These are phyloP conservation scores for Polychytrium aggregatum DNA, from an alignment of 192 early-diverging fungal species.

Conservation along the genomic window DNA sequence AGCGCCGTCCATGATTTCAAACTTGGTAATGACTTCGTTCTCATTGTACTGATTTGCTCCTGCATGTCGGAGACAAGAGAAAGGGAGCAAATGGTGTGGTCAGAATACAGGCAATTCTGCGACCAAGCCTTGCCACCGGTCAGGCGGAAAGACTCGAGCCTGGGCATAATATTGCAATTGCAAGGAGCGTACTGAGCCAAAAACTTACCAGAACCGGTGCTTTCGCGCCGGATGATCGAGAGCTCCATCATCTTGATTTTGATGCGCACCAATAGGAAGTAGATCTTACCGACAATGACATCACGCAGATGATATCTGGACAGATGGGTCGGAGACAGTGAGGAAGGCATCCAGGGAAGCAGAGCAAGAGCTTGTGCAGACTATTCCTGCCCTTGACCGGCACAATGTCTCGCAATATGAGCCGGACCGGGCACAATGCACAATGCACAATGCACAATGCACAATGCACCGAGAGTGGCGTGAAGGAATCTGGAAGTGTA, in stretches of 20 bases:
- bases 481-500: no score
- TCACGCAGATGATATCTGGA: conserved; percentile 95
- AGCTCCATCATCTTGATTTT: conserved; percentile 99
- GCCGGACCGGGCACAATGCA: no score
- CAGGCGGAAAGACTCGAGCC: no score
- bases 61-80: not conserved
- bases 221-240: conserved; percentile 94
- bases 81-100: no score
- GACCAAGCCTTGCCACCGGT: no score
- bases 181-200: not conserved
- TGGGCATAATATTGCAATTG: no score
- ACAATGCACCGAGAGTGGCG: conserved; percentile 3
- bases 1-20: conserved; percentile 99
- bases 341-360: conserved; percentile 6
- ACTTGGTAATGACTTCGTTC: conserved; percentile 96
- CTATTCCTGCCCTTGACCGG: no score
- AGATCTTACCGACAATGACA: conserved; percentile 99
- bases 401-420: not conserved
- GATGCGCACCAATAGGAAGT: conserved; percentile 96
- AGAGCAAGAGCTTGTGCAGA: conserved; percentile 1
- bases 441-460: no score
- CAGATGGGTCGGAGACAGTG: no score
- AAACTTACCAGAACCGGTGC: conserved; percentile 68
- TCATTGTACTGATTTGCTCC: conserved; percentile 98
- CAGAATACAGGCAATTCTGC: no score